Conservation (phyloP, 257 asterid species). For the Solanum peruvianum region DNA sequence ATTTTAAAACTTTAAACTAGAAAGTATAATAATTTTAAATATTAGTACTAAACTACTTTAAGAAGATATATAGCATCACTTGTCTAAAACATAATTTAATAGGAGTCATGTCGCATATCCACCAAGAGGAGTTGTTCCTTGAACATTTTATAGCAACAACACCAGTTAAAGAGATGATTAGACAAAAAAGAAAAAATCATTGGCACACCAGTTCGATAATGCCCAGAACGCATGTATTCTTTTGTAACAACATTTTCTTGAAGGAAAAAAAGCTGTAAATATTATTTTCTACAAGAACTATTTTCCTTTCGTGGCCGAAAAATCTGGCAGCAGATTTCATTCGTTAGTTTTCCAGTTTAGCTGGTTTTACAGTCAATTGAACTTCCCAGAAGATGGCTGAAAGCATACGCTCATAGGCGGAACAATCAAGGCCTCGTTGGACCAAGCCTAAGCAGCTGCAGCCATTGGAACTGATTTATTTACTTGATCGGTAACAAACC, state of each 20-base stretch:
- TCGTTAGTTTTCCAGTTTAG: not conserved
- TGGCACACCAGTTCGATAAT: not conserved
- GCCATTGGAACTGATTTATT: conserved; percentile 10
- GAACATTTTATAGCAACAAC: not conserved
- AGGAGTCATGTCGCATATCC: not conserved
- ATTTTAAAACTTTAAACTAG: not conserved
- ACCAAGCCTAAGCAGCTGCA: conserved; percentile 4
- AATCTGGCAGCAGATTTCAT: not conserved
- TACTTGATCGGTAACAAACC: conserved; percentile 11
- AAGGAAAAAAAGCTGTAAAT: not conserved
- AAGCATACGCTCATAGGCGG: not conserved
- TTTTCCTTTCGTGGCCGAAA: not conserved
- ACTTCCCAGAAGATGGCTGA: not conserved
- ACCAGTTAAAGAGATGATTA: not conserved
- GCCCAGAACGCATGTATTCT: not conserved
- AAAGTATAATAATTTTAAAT: not conserved
- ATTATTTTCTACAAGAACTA: not conserved
- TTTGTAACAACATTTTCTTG: not conserved
- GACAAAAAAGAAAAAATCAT: not conserved
- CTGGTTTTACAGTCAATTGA: not conserved
- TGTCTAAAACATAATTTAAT: not conserved
- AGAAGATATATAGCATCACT: not conserved
- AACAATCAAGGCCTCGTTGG: not conserved
- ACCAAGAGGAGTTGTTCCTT: not conserved
- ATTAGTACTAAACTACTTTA: not conserved